These are phyloP conservation scores for Aspergillus vadensis DNA, from an alignment of 2,329 filamentous ascomycete species.

Conservation along the genomic window DNA sequence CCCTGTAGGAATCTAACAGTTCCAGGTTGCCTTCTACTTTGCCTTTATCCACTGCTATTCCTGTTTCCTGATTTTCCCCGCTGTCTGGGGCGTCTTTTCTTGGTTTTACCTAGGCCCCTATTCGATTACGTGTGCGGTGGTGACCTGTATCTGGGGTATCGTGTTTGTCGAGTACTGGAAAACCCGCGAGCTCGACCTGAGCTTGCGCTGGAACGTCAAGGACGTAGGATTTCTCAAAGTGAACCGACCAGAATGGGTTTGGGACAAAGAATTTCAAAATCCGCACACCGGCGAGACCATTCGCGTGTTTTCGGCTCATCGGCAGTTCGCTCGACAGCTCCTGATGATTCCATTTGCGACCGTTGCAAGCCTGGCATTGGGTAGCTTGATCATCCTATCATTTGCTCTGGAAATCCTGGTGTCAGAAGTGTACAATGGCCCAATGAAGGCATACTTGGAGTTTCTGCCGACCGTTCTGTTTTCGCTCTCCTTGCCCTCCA, in stretches of 20 bases:
- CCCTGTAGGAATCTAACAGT: background rate
- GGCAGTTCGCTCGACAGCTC: slow-evolving; percentile 74
- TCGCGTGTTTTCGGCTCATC: slow-evolving; percentile 73
- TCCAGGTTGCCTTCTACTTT: slow-evolving; percentile 85
- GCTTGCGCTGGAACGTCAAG: slow-evolving; percentile 84
- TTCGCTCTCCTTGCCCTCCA: slow-evolving; percentile 76
- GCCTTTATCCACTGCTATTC: slow-evolving; percentile 93
- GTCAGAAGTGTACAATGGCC: slow-evolving; percentile 87
- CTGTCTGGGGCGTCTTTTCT: slow-evolving; percentile 71
- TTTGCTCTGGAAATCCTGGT: slow-evolving; percentile 97
- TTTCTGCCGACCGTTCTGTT: slow-evolving; percentile 88
- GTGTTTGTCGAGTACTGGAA: slow-evolving; percentile 97
- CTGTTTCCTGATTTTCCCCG: slow-evolving; percentile 78
- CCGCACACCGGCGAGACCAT: slow-evolving; percentile 78
- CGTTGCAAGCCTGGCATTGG: slow-evolving; percentile 69
- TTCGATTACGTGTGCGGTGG: slow-evolving; percentile 75
- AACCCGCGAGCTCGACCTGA: slow-evolving; percentile 83
- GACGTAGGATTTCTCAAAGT: slow-evolving; percentile 80
- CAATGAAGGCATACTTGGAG: slow-evolving; percentile 78
- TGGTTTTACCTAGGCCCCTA: slow-evolving; percentile 86
- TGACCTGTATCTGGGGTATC: slow-evolving; percentile 82
- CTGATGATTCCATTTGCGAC: slow-evolving; percentile 84
- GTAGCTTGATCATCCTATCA: slow-evolving; percentile 78
- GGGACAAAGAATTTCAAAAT: slow-evolving; percentile 76
- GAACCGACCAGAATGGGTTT: slow-evolving; percentile 74